Base-by-base conservation (phyloP, 352 stramenopile genomes). In the Thraustochytrium sp. region DNA sequence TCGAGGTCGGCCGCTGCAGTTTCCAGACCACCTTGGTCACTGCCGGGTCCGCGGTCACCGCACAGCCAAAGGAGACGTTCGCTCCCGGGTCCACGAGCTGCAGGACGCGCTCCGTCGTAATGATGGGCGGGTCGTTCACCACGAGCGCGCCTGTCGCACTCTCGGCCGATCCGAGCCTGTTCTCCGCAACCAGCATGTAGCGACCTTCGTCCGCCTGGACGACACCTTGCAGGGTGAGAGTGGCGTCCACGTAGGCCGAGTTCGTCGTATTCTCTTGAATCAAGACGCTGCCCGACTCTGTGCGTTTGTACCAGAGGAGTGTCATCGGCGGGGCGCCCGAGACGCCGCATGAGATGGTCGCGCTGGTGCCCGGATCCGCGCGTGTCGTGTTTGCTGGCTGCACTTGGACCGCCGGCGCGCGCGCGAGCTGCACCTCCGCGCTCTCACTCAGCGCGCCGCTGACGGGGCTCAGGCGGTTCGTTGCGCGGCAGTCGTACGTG, bases 91-190 rank as follows among this genome's bases (percentile, higher is more conserved):
- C 53, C n/a, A 80, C 68, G 16, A 38, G 18, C 4, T 48, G 5
- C 1, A 5, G 76, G 34, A 65, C 46, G 23, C 37, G 21, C 3
- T 64, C 51, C 21, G 68, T 31, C 23, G 31, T 64, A 63, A 80
- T 80, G 4, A 55, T n/a, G 26, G 68, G 68, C 11, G 68, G 68
- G 26, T 80, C 9, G 51, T 80, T 80, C 8, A 80, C 37, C 8
- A 11, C 13, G 8, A 80, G 21, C 11, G 4, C 11, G 1, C 26
- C 68, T 13, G 11, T 9, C 8, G 8, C 16, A 3, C 48, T 65
- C 48, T 23, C 21, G 11, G 38, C 68, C 13, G 4, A 37, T 3
- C 68, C 68, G 38, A 80, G 68, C n/a, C 51, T 34, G 23, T 80
- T 80, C 51, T 51, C 31, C 37, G 42, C 68, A 26, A 36, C 1